Evolutionary conservation across 2,329 filamentous ascomycete genomes (phyloP).

Genomic region (Penicillium aurantiogriseum): DNA sequence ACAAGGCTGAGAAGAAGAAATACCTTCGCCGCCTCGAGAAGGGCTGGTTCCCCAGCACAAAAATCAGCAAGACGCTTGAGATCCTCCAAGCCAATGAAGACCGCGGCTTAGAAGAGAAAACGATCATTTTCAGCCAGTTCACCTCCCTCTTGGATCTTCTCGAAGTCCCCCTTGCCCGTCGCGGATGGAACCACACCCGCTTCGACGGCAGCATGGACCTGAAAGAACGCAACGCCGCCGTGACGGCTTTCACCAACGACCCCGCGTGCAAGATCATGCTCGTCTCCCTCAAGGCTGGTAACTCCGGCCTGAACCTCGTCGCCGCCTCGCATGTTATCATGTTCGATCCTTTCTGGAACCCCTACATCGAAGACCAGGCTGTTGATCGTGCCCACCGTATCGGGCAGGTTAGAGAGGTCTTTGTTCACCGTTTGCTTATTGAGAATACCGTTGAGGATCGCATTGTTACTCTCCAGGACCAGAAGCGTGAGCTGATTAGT

Average conservation of each 20-base stretch:
- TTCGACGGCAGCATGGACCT: conserved; percentile 76
- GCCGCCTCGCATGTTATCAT: conserved; percentile 83
- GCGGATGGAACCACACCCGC: conserved; percentile 60
- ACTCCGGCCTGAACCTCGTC: conserved; percentile 82
- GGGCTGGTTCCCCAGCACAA: conserved; percentile 71
- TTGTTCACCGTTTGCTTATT: conserved; percentile 77
- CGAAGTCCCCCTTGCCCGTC: conserved; percentile 66
- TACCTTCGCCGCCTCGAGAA: conserved; percentile 69
- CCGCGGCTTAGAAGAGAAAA: conserved; percentile 64
- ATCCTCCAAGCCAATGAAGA: conserved; percentile 55
- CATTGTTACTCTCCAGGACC: conserved; percentile 74
- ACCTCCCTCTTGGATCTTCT: conserved; percentile 75
- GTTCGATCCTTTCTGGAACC: conserved; percentile 93
- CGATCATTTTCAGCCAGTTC: conserved; percentile 79
- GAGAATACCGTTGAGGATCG: conserved; percentile 81
- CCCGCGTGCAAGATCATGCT: conserved; percentile 66
- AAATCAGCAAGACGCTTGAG: conserved; percentile 68
- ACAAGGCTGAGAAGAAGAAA: conserved; percentile 61
- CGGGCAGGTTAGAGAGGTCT: conserved; percentile 71
- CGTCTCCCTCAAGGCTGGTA: conserved; percentile 75
- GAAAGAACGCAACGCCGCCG: conserved; percentile 63
- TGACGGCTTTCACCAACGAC: conserved; percentile 65
- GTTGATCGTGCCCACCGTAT: conserved; percentile 88
- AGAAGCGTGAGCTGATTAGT: conserved; percentile 74
- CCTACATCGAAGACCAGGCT: conserved; percentile 87